Conservation (phyloP, 805 yeast species). For the Yamadazyma akitaensis region DNA sequence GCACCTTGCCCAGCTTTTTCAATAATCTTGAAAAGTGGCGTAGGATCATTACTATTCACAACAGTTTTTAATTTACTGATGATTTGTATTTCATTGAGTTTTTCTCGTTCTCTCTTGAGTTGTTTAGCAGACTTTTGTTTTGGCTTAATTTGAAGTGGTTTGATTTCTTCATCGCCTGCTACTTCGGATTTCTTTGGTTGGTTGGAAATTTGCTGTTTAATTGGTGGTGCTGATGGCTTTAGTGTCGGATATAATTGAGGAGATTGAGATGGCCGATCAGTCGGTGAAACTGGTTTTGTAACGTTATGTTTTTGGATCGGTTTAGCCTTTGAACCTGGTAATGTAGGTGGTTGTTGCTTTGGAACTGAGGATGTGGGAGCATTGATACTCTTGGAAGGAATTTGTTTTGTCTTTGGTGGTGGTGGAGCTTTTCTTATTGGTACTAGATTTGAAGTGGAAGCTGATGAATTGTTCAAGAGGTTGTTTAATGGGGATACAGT, state of each 20-base stretch:
- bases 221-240: background rate
- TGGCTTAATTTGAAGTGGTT: constrained; percentile 8
- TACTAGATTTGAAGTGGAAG: constrained; percentile 25
- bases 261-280: background rate
- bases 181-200: background rate
- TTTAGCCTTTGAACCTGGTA: constrained; percentile 17
- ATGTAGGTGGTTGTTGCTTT: constrained; percentile 29
- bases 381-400: constrained; percentile 7
- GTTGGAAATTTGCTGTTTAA: background rate
- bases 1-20: constrained; percentile 98
- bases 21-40: constrained; percentile 69
- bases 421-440: constrained; percentile 58
- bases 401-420: constrained; percentile 36
- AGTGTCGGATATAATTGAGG: background rate
- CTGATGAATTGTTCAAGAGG: constrained; percentile 20
- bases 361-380: constrained; percentile 18
- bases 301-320: background rate
- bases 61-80: constrained; percentile 79
- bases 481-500: constrained; percentile 34
- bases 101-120: constrained; percentile 39
- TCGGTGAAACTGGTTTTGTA: background rate
- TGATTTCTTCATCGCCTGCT: background rate
- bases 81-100: constrained; percentile 80
- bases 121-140: constrained; percentile 35
- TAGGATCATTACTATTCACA: constrained; percentile 83